A percentile compares a stretch with the other conserved stretches of the same genome.
These are phyloP conservation scores for Centrapalus pauciflorus DNA, from an alignment of 129 eudicot species.

Conservation along the genomic window DNA sequence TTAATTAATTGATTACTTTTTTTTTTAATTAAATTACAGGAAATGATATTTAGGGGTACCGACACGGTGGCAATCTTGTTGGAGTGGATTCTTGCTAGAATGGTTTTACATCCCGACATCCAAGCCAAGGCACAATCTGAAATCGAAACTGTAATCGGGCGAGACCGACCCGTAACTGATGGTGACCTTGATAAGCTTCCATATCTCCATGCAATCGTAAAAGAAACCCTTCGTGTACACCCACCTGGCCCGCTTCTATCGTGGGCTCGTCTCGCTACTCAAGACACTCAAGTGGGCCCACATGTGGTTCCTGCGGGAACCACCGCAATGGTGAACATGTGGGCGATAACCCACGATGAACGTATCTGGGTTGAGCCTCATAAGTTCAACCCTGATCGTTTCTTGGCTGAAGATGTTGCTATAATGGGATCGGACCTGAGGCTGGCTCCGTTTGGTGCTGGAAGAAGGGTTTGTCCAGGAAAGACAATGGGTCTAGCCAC, in stretches of 20 bases:
- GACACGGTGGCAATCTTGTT: constrained; percentile 91
- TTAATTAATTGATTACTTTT: background rate
- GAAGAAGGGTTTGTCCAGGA: constrained; percentile 97
- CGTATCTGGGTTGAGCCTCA: constrained; percentile 55
- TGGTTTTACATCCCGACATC: constrained; percentile 84
- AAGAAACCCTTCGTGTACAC: constrained; percentile 81
- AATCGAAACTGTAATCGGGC: constrained; percentile 53
- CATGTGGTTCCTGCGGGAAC: constrained; percentile 85
- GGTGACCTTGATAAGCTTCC: constrained; percentile 64
- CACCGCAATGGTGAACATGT: constrained; percentile 98
- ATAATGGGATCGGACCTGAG: constrained; percentile 91
- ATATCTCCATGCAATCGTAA: constrained; percentile 70
- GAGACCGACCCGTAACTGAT: constrained; percentile 31
- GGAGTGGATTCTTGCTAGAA: constrained; percentile 93
- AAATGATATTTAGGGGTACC: constrained; percentile 95
- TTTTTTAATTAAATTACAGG: constrained; percentile 37
- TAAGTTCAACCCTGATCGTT: constrained; percentile 69
- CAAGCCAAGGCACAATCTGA: constrained; percentile 84
- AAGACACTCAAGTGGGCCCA: constrained; percentile 68
- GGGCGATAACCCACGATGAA: constrained; percentile 83
- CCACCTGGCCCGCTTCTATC: constrained; percentile 98
- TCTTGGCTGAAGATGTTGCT: constrained; percentile 48
- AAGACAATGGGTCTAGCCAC: constrained; percentile 85
- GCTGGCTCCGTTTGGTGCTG: constrained; percentile 93
- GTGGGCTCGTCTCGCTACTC: constrained; percentile 89